Base-by-base conservation (phyloP, 164 flowering plant species). In the Nelumbo lutea region DNA sequence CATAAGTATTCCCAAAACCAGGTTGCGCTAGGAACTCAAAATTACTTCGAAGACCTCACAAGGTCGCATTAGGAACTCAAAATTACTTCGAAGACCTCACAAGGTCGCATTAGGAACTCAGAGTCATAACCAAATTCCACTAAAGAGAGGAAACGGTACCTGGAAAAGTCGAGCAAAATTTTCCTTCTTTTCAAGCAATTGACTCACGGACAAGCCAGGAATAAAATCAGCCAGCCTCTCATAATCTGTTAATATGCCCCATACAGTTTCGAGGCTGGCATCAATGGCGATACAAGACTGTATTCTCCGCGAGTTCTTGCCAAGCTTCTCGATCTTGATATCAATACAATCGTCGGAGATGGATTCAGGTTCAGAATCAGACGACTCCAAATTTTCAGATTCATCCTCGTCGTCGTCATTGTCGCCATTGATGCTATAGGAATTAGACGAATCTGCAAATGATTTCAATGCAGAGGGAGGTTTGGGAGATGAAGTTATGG, bases 221-320 rank as follows among this genome's bases (percentile, higher is more conserved):
- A 89, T 83, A 72, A 88, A 82, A 65, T 89, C 95, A 14, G 85
- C 76, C 66, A 89, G 73, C 40, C 76, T 75, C 78, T 91, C 91
- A 64, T 89, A 90, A 72, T 85, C 90, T 14, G 94, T 90, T 81
- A 91, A 73, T 11, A 89, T 42, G 39, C 67, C 72, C 95, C 95
- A 91, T 4, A 91, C 73, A 4, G 81, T 68, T 14, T 80, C 73
- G 3, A 89, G 88, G 70, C 71, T 75, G 0, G 92, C 89, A 27
- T 79, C 77, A 1, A 91, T 75, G 0, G 50, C 69, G n/a, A 91
- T 65, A 48, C 70, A 77, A 44, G 93, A 80, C 52, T 68, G 62
- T 60, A 91, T 83, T 65, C 88, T 81, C 65, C 95, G 73, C 2
- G 83, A 72, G 70, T 91, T 88, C 62, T 59, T 80, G 3, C 86